Conservation (phyloP, 805 yeast genomes). For the Clavispora santaluciae region DNA sequence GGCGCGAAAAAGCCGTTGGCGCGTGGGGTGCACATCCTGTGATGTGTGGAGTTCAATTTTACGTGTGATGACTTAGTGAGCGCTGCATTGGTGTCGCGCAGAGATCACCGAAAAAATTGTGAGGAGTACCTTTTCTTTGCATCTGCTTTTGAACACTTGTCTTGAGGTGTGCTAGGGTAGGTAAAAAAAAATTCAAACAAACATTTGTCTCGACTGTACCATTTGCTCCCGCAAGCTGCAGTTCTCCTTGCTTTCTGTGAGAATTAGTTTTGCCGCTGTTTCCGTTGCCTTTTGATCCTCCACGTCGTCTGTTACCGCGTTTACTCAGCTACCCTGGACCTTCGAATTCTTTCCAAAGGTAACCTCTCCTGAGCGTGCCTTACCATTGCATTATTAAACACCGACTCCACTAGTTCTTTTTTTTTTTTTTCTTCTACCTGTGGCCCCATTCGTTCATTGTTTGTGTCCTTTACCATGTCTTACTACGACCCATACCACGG, state of each 20-base stretch:
- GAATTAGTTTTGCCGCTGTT: not conserved
- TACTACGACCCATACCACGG: conserved; percentile 40
- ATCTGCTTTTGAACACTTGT: not conserved
- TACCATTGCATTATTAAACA: not conserved
- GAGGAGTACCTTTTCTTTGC: not conserved
- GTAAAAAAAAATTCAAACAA: not conserved
- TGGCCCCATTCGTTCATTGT: not conserved
- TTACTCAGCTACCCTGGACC: not conserved
- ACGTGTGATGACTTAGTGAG: not conserved
- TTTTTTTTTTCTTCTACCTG: not conserved
- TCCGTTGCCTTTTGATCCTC: not conserved
- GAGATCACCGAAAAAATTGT: conserved; percentile 11
- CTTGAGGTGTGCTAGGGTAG: not conserved
- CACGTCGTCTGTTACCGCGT: not conserved
- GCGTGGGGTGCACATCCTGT: not conserved
- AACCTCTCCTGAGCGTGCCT: not conserved
- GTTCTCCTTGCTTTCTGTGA: not conserved
- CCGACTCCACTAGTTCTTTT: not conserved
- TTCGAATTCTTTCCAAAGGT: not conserved
- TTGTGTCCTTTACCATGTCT: conserved; percentile 27
- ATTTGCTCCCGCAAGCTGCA: not conserved
- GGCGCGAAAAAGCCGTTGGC: not conserved
- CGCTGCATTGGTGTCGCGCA: conserved; percentile 6
- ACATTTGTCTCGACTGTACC: not conserved
- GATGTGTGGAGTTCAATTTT: conserved; percentile 11